Base-by-base conservation (phyloP, 768 basidiomycete species). In the Podaxis carcinomalis region DNA sequence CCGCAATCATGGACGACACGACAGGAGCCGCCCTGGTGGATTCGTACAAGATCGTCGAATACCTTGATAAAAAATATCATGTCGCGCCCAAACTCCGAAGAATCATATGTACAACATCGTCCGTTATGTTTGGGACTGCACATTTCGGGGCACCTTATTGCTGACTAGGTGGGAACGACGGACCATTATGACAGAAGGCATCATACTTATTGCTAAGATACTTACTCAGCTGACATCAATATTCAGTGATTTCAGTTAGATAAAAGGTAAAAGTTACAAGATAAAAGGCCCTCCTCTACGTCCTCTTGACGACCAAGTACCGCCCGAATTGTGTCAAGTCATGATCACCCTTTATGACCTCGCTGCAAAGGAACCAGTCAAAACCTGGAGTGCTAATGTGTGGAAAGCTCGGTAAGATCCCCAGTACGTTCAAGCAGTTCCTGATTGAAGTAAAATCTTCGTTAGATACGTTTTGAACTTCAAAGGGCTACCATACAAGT, bases 271-370 rank as follows among this genome's bases (percentile, higher is more conserved):
- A 6, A 4, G 40, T n/a, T n/a, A n/a, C 1, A 4, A 40, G 13
- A 13, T 1, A 14, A 40, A 40, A 28, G 27, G 6, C 5, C n/a
- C 27, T 28, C 27, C 5, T 28, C 27, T 28, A 6, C 27, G 27
- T 28, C 27, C 27, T 28, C 27, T 28, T 28, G 27, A 28, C 27
- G 5, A 28, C 6, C 27, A n/a, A n/a, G n/a, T n/a, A n/a, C n/a
- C n/a, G 5, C 16, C 14, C 16, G 13, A n/a, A 42, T 42, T 42
- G 40, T 14, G 16, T 42, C 19, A 14, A 16, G 16, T 21, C 54
- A 65, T 65, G 65, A 65, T 65, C 46, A 63, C 65, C 19, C 32
- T 65, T 21, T 63, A 61, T 19, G 65, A 63, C 47, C 35, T 65
- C 19, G 55, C 52, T 13, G 39, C 42, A 6, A 57, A 42, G 19